Percentiles rank a stretch among this genome's conserved stretches.
phyloP scores from a whole-genome alignment of 1,284 basidiomycete genomes.

The Ceratobasidium sp. region DNA sequence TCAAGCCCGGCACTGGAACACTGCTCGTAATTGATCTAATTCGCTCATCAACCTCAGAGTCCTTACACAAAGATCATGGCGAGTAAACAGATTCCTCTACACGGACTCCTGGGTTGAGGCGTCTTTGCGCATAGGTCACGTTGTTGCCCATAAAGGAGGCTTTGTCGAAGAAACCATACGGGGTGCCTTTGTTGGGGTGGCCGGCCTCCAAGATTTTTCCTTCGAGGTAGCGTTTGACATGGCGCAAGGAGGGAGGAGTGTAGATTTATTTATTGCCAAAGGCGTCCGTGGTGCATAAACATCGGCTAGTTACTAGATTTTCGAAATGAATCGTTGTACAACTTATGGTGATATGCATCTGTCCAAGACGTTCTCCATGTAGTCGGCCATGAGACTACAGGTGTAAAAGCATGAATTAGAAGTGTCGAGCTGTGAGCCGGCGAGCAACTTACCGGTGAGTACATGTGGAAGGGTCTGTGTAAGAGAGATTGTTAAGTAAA shows the following conservation, averaged over 20 bases:
- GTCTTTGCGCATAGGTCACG: conserved; percentile 49
- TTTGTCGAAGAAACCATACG: conserved; percentile 62
- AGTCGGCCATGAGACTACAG: conserved; percentile 46
- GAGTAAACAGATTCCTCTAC: conserved; percentile 48
- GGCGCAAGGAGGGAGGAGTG: conserved; percentile 55
- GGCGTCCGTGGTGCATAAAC: conserved; percentile 55
- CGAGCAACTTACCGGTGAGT: conserved; percentile 45
- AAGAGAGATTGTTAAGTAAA: not conserved
- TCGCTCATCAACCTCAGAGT: conserved; percentile 47
- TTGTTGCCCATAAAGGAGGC: conserved; percentile 66
- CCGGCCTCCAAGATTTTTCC: conserved; percentile 60
- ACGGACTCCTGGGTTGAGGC: conserved; percentile 50
- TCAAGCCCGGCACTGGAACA: conserved; percentile 67
- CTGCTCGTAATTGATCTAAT: conserved; percentile 70
- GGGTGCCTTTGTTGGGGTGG: conserved; percentile 59
- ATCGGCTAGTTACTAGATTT: not conserved
- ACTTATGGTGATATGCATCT: conserved; percentile 22
- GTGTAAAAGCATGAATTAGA: not conserved
- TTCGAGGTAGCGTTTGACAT: conserved; percentile 55
- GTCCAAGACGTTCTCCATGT: conserved; percentile 44
- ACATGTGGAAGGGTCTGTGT: conserved; percentile 46
- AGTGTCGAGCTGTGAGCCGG: not conserved
- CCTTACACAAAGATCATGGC: conserved; percentile 49
- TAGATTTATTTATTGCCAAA: conserved; percentile 64
- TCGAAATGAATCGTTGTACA: no score